phyloP scores from a whole-genome alignment of 2,329 filamentous ascomycete genomes.

The Amesomyces nigricolor region DNA sequence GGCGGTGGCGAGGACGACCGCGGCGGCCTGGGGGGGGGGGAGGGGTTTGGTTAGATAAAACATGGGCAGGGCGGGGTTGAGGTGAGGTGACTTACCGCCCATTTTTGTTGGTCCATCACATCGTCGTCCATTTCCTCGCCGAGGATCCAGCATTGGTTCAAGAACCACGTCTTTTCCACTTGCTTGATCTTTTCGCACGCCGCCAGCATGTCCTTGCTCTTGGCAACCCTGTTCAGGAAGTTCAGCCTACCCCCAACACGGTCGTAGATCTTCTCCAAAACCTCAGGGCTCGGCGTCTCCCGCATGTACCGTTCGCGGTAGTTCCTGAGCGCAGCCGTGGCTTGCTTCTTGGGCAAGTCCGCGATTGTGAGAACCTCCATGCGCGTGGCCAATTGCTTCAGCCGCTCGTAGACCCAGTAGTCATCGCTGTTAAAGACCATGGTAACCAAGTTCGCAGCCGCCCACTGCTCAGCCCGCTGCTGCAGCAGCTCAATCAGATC shows the following conservation, averaged over 20 bases:
- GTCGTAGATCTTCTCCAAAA: conserved; percentile 75
- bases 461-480: conserved; percentile 94
- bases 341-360: conserved; percentile 74
- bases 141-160: conserved; percentile 71
- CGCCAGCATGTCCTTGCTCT: conserved; percentile 69
- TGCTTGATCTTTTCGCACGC: conserved; percentile 65
- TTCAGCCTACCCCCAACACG: conserved; percentile 82
- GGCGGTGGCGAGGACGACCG: conserved; percentile 87
- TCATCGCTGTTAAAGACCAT: conserved; percentile 95
- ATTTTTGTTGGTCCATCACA: conserved; percentile 74
- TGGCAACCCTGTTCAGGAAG: conserved; percentile 87
- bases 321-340: conserved; percentile 67
- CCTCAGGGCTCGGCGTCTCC: conserved; percentile 48
- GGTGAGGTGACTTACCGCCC: conserved; percentile 63
- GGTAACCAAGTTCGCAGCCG: conserved; percentile 83
- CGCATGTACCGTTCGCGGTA: conserved; percentile 76
- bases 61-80: background rate
- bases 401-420: conserved; percentile 95
- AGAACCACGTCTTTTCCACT: conserved; percentile 68
- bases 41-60: background rate
- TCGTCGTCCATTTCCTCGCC: conserved; percentile 65
- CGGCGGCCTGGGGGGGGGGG: conserved; percentile 64
- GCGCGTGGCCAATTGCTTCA: conserved; percentile 86
- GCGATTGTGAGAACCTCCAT: conserved; percentile 89
- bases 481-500: conserved; percentile 92